Conservation (phyloP, 441 rosid species). For the Erysimum cheiri region DNA sequence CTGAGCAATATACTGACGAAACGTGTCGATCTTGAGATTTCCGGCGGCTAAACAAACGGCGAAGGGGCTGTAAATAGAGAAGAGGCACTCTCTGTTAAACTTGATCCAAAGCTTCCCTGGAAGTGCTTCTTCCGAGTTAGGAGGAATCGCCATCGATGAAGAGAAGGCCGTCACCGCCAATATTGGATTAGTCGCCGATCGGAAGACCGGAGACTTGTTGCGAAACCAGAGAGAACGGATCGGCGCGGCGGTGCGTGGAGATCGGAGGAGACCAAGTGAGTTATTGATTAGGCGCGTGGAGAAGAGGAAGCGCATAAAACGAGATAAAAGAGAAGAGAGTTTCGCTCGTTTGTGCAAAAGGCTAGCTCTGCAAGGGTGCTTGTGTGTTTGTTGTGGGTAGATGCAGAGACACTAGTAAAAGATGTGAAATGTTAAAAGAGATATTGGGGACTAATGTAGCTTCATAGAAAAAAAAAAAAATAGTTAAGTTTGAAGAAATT, state of each 20-base stretch:
- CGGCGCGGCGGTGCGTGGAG: conserved; percentile 27
- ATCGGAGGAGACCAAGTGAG: conserved; percentile 27
- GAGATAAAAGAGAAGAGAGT: background rate
- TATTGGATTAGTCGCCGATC: conserved; percentile 37
- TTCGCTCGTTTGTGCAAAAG: background rate
- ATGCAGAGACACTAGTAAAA: conserved; percentile 6
- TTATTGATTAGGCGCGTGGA: conserved; percentile 26
- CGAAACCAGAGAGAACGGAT: conserved; percentile 22
- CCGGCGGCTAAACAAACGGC: conserved; percentile 83
- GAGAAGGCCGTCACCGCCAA: conserved; percentile 39
- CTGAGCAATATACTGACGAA: conserved; percentile 83
- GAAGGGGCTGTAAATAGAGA: conserved; percentile 60
- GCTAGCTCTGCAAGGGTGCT: background rate
- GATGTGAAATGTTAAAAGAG: no score
- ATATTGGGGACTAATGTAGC: no score
- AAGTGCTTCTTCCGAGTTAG: conserved; percentile 59
- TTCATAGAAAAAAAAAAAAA: no score
- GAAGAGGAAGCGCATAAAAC: conserved; percentile 41
- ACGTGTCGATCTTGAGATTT: conserved; percentile 71
- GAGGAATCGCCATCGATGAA: conserved; percentile 38
- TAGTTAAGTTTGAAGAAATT: no score
- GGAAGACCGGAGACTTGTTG: conserved; percentile 35
- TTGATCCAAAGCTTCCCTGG: conserved; percentile 79
- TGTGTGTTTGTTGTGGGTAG: background rate
- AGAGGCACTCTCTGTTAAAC: conserved; percentile 61